phyloP scores from a whole-genome alignment of 345 rosid genomes.

The Murraya koenigii region DNA sequence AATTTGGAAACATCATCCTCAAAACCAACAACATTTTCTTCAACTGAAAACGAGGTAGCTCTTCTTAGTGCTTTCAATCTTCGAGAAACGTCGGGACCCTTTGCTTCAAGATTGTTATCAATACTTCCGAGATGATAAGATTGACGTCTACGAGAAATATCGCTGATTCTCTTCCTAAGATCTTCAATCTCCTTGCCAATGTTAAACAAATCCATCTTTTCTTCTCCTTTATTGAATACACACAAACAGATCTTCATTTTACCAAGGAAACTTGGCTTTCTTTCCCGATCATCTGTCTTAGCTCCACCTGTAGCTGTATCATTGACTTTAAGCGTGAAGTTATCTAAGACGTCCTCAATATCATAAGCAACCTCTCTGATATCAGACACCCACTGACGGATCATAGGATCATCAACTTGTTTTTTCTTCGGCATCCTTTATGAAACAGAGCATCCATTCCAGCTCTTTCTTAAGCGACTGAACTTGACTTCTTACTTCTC shows the following conservation, averaged over 20 bases:
- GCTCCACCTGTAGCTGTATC: background rate
- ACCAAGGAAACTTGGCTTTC: background rate
- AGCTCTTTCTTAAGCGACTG: constrained; percentile 30
- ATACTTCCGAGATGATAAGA: background rate
- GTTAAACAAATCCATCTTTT: background rate
- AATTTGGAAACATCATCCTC: background rate
- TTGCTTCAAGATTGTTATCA: background rate
- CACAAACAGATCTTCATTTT: background rate
- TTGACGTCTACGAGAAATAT: constrained; percentile 1
- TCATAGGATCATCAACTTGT: constrained; percentile 25
- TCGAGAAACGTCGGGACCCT: too few species aligned
- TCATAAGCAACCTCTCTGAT: constrained; percentile 35
- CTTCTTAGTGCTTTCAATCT: background rate
- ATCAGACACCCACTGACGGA: constrained; percentile 32
- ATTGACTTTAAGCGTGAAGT: background rate
- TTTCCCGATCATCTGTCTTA: background rate
- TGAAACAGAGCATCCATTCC: constrained; percentile 29
- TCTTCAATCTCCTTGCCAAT: constrained; percentile 2
- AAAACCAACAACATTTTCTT: constrained; percentile 20
- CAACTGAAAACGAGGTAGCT: background rate
- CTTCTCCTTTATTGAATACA: too few species aligned
- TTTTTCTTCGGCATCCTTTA: constrained; percentile 39
- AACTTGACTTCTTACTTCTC: constrained; percentile 14
- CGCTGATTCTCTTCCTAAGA: background rate
- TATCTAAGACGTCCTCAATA: constrained; percentile 34